Base-by-base conservation (phyloP, 148 eudicot species). In the Cornus controversa region DNA sequence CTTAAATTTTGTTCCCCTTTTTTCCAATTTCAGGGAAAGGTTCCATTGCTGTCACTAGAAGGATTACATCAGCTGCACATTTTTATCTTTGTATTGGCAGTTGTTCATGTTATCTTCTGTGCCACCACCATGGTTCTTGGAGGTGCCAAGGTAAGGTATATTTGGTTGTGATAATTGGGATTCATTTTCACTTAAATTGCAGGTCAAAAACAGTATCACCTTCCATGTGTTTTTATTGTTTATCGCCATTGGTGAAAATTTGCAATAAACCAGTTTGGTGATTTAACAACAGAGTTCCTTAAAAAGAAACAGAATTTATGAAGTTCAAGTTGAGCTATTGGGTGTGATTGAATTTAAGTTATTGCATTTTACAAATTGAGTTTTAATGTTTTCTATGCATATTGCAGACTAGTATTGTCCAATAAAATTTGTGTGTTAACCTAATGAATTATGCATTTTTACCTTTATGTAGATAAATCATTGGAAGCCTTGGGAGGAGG, bases 401-500 rank as follows among this genome's bases (percentile, higher is more conserved):
- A n/a, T 1, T 60, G 5, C 8, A 18, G 7, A 58, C 25, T 14
- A 20, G 24, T 3, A 60, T 60, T 18, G 64, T 22, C 24, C 64
- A 60, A 18, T 20, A n/a, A 20, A 20, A 22, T 18, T 60, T 60
- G 25, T 60, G 7, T n/a, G 4, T 1, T 18, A 50, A 36, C 37
- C 37, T 36, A 36, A 36, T 36, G 6, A 36, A 3, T 50, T 50
- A 1, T 24, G 36, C 5, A 57, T 66, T 64, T 25, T 15, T 13
- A 3, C 42, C 62, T 67, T 66, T 34, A 50, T 26, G 28, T 72
- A 95, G 99, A 92, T 96, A 66, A 84, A 86, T 2, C 81, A 83
- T 66, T 96, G 99, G 99, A 93, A 85, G 78, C 91, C 80, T 37
- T 96, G 99, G 99, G 99, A 96, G 87, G 86, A 93, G 90, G 79